Evolutionary conservation across 495 filamentous ascomycete species (phyloP), one percentile per base, ranked within the genome.

Genomic region (Poronia punctata): DNA sequence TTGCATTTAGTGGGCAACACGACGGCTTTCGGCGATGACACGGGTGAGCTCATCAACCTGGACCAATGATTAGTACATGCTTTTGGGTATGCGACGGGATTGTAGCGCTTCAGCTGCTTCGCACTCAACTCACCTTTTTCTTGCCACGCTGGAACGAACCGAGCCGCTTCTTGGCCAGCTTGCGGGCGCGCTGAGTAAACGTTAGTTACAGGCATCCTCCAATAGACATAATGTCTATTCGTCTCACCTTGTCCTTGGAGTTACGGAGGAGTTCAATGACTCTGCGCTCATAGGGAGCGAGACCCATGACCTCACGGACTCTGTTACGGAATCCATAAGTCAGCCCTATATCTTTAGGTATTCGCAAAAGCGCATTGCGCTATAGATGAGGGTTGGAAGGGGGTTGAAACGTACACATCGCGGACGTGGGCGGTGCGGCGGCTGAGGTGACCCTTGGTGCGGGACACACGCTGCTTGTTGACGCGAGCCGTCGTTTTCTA

Each of bases 161-260:
- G 74, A 98, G 89, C 78, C 92, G 78, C 83, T 94, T 96, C 90
- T 98, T 98, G 52, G 92, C 92, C 61, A 95, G 83, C 81, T 97
- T 97, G 51, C 92, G 77, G 48, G 92, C 92, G 71, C 92, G 86
- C 84, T 45, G 11, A 43, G 40, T 9, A 1, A 12, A 16, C 6
- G 4, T n/a, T n/a, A n/a, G n/a, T n/a, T n/a, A n/a, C n/a, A 10
- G 21, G 1, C 14, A 10, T 16, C 8, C 7, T 35, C 6, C 3
- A 14, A 17, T 19, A 4, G 6, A 7, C 10, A 3, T 11, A 3
- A 6, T 22, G 30, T 1, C 3, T 31, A 7, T n/a, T 21, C 18
- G 19, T 15, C 42, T 38, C 22, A 45, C 42, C 42, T 98, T 98
- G 71, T 98, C 92, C 75, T 95, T 95, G 75, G 82, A 80, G 79